These are phyloP conservation scores for Nemania bipapillata DNA, from an alignment of 2,329 filamentous ascomycete species.

Conservation along the genomic window DNA sequence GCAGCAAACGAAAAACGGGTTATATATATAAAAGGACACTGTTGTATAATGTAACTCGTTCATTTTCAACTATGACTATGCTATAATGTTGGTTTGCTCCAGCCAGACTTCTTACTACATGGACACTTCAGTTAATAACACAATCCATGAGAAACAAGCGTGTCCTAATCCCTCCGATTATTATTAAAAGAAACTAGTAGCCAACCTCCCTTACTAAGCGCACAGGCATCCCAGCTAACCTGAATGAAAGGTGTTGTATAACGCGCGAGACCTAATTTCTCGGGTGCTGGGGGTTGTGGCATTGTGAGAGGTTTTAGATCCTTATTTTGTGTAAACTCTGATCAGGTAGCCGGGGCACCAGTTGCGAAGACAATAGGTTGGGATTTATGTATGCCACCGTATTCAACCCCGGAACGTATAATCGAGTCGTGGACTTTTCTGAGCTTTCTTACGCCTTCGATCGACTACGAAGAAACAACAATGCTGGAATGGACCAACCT, in stretches of 20 bases:
- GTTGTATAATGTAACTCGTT: not conserved
- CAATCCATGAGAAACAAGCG: not conserved
- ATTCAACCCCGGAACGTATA: not conserved
- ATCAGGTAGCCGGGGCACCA: not conserved
- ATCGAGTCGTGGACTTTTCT: not conserved
- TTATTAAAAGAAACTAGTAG: not conserved
- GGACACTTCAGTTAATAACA: constrained; percentile 4
- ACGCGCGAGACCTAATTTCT: not conserved
- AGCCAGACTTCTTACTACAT: not conserved
- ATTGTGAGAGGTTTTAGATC: not conserved
- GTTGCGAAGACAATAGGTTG: not conserved
- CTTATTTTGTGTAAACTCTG: too few relatives aligned
- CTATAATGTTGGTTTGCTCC: not conserved
- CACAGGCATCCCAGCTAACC: not conserved
- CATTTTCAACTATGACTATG: not conserved
- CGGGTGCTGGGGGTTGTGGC: not conserved
- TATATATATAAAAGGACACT: too few relatives aligned
- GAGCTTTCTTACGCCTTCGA: not conserved
- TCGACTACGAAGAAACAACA: not conserved
- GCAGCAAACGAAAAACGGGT: too few relatives aligned
- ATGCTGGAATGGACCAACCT: not conserved
- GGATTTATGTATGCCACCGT: not conserved
- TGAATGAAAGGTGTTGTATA: constrained; percentile 11
- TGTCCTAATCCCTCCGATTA: not conserved
- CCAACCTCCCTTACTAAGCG: not conserved